Conservation (phyloP, 805 yeast species). For the Starmerella bombi region DNA sequence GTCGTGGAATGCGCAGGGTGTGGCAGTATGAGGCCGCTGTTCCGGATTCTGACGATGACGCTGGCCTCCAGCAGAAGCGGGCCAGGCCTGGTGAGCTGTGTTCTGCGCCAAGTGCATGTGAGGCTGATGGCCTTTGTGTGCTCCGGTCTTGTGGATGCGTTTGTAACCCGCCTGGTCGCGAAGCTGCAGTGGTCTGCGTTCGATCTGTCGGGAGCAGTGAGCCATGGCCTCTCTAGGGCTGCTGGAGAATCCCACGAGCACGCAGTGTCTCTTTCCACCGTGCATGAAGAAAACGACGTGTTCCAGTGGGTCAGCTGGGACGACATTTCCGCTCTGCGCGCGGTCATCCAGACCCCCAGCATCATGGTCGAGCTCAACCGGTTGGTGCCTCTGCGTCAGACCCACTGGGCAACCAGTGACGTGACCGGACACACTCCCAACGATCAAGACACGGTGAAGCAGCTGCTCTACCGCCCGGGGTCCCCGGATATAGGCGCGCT, state of each 20-base stretch:
- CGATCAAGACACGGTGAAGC: constrained; percentile 9
- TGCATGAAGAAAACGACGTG: not conserved
- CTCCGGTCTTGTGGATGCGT: constrained; percentile 8
- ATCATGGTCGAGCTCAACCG: constrained; percentile 13
- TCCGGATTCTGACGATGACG: constrained; percentile 3
- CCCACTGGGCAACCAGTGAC: not conserved
- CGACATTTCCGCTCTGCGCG: constrained; percentile 11
- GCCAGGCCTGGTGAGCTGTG: constrained; percentile 7
- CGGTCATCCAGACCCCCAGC: constrained; percentile 11
- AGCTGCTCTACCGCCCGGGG: constrained; percentile 10
- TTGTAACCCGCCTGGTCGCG: constrained; percentile 1
- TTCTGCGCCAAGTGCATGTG: constrained; percentile 15
- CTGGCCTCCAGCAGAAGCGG: not conserved
- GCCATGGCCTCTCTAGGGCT: no score
- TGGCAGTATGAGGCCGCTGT: constrained; percentile 9
- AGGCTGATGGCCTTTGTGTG: constrained; percentile 14
- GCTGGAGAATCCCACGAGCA: not conserved
- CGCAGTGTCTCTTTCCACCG: not conserved
- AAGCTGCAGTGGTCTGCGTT: constrained; percentile 1
- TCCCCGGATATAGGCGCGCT: constrained; percentile 11
- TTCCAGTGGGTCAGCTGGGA: constrained; percentile 14
- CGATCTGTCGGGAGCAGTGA: not conserved
- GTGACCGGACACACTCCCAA: constrained; percentile 10
- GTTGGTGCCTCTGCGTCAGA: constrained; percentile 11
- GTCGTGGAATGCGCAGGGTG: constrained; percentile 4